phyloP scores from a whole-genome alignment of 164 flowering plant genomes.

The Stephania japonica region DNA sequence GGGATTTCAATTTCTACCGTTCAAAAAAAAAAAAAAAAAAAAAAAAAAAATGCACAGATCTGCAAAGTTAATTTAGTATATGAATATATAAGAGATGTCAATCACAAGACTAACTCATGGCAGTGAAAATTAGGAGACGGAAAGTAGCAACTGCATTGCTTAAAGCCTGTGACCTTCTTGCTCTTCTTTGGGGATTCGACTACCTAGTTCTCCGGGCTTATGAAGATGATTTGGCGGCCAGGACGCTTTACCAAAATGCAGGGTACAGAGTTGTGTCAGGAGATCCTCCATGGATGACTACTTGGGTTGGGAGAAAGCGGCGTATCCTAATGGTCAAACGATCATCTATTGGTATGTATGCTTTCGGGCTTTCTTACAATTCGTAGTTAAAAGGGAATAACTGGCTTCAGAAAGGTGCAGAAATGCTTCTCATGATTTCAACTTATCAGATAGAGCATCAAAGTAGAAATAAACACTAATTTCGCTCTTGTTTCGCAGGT shows the following conservation, averaged over 20 bases:
- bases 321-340: conserved; percentile 68
- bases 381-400: not conserved
- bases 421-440: not conserved
- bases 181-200: conserved; percentile 55
- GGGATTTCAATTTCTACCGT: not conserved
- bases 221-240: conserved; percentile 76
- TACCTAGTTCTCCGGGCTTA: conserved; percentile 65
- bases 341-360: conserved; percentile 12
- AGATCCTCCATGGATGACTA: conserved; percentile 61
- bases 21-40: too few species aligned
- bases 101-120: not conserved
- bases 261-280: conserved; percentile 58
- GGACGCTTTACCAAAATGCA: conserved; percentile 57
- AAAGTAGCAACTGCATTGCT: conserved; percentile 72
- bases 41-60: too few species aligned
- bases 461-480: not conserved
- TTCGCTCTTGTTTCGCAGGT: not conserved
- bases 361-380: not conserved
- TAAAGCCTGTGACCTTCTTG: conserved; percentile 65
- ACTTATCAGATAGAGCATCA: not conserved
- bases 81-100: not conserved
- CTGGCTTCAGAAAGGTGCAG: not conserved
- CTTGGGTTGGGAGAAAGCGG: conserved; percentile 76
- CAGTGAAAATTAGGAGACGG: conserved; percentile 44
- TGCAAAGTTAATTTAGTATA: not conserved